Evolutionary conservation across 2,329 filamentous ascomycete genomes (phyloP), one percentile per base, ranked within the genome.

Genomic region (Metarhizium rileyi): DNA sequence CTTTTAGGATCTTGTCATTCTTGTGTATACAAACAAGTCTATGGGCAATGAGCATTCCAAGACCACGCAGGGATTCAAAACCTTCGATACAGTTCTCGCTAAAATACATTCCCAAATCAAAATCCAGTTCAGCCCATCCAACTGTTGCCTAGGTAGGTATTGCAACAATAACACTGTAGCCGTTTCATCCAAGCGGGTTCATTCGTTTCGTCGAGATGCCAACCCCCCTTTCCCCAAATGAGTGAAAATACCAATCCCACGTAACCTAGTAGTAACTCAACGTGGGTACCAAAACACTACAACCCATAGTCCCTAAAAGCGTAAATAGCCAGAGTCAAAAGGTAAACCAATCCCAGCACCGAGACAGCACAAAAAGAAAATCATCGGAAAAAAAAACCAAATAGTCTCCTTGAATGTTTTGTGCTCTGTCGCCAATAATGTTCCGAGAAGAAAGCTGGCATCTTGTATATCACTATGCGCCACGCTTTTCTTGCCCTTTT

Each of bases 81-180:
- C 43, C 48, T 48, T 42, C 33, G 27, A 52, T 33, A 42, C 23
- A 41, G 23, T 38, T 38, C n/a, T 41, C 38, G 28, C 41, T 55
- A 55, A 47, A 55, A 51, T 55, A 55, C 53, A 55, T 44, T 30
- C 27, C 48, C 40, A 8, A 47, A 22, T 25, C 45, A 51, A 30
- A 50, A 46, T 44, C 47, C 49, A 42, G 44, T 36, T 22, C 45
- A 28, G 8, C 51, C 47, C 48, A 50, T 53, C 47, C 51, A 40
- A 52, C 52, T 33, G 45, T 47, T 46, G 46, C 44, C 43, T 10
- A 23, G 40, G 43, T 10, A 23, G 40, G 43, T 41, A 38, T 44
- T 50, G 38, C 46, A 41, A 35, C 41, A n/a, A n/a, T 26, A 44
- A 22, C 35, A 22, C 23, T 22, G 7, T 41, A 33, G 28, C 48